Evolutionary conservation across 1,139 yeast species (phyloP), one percentile per base, ranked within the genome.

Genomic region (Entelexis sorbosivorans): DNA sequence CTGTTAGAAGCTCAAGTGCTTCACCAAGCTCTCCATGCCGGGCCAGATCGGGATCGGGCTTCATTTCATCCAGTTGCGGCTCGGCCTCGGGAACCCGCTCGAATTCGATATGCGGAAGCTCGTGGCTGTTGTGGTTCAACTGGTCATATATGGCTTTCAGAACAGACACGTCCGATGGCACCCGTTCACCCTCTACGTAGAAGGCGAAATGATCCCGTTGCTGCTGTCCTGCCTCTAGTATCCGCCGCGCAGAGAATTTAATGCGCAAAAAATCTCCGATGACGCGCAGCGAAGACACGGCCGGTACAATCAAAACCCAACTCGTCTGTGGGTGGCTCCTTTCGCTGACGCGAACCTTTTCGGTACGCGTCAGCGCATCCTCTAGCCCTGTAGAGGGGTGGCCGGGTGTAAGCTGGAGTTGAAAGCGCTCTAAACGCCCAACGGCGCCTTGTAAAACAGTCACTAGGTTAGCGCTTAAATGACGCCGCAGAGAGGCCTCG

Each of bases 141-240:
- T 44, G 47, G 24, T 17, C 19, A 10, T 34, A 24, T 8, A 86
- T 70, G 0, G 91, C 95, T 5, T 94, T 95, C 66, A 81, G 83
- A 3, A 89, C 75, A 0, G 96, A 85, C 3, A 85, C 78, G 53
- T 81, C 88, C 34, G 71, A 70, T 1, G 89, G 82, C 22, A 87
- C 72, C 0, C 69, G 70, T 55, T 79, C 79, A 14, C 77, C 88
- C 56, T 80, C 74, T 24, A 82, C 68, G 7, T 70, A 69, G 62
- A 88, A 88, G 57, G 82, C 85, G 49, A 82, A 29, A 29, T 39
- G 20, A 34, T 40, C 52, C n/a, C 33, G 7, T 9, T 36, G 24
- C 31, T 10, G 31, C 36, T 55, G 56, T 39, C 61, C 13, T 63
- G 64, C 16, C 60, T 57, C 48, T 57, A 44, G 8, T 17, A 24